These are phyloP conservation scores for Adansonia rubrostipa DNA, from an alignment of 441 rosid species.

Conservation along the genomic window DNA sequence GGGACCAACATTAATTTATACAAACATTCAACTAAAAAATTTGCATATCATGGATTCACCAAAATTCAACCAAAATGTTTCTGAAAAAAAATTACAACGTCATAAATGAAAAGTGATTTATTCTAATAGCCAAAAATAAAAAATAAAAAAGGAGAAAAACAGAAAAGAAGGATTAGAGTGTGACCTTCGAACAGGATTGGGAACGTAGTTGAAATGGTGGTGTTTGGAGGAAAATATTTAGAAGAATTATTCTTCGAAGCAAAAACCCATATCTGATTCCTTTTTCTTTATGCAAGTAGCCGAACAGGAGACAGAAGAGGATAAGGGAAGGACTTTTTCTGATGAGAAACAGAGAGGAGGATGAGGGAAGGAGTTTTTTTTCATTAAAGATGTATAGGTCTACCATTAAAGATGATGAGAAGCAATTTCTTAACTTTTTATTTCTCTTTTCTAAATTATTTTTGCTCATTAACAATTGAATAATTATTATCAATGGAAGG, in stretches of 20 bases:
- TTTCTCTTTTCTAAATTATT: too few relatives aligned
- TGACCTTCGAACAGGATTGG: slow-evolving; percentile 52
- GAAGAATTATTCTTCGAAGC: not conserved
- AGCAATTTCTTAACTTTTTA: too few relatives aligned
- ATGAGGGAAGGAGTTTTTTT: too few relatives aligned
- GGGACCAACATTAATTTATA: not conserved
- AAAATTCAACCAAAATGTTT: too few relatives aligned
- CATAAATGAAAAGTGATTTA: slow-evolving; percentile 3
- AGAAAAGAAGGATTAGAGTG: slow-evolving; percentile 24
- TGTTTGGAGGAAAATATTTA: slow-evolving; percentile 42
- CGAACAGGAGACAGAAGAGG: too few relatives aligned
- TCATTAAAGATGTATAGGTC: too few relatives aligned
- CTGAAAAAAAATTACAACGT: too few relatives aligned
- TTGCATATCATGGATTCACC: not conserved
- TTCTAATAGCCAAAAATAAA: not conserved
- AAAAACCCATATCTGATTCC: slow-evolving; percentile 24
- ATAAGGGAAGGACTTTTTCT: too few relatives aligned
- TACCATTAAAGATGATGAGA: too few relatives aligned
- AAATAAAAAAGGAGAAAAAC: not conserved
- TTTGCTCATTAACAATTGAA: too few relatives aligned
- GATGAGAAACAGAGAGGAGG: too few relatives aligned
- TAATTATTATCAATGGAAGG: too few relatives aligned
- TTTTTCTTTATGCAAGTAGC: not conserved
- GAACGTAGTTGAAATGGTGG: slow-evolving; percentile 33
- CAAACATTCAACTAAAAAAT: not conserved